A percentile compares a stretch with the other conserved stretches of the same genome.
Evolutionary conservation across 1,139 yeast genomes (phyloP).

Genomic region (Geotrichum restrictum): DNA sequence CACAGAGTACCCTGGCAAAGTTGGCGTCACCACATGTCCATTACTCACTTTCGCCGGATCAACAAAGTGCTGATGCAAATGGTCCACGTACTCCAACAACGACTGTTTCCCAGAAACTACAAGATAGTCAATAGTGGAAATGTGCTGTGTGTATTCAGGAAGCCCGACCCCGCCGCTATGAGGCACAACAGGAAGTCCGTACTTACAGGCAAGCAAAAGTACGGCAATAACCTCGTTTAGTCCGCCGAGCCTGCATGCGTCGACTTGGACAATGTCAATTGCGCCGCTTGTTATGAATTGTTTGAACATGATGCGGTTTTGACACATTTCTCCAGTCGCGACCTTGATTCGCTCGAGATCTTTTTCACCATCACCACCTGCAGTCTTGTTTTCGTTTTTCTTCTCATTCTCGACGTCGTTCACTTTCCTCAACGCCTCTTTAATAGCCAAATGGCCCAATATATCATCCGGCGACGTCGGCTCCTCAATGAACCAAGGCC

Average conservation of each 20-base stretch:
- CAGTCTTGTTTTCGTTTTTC: too few relatives aligned
- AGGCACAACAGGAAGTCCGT: conserved; percentile 41
- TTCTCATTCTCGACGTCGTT: too few relatives aligned
- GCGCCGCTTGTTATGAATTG: conserved; percentile 41
- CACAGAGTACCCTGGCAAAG: too few relatives aligned
- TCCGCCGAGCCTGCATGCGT: conserved; percentile 43
- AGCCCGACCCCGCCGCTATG: conserved; percentile 45
- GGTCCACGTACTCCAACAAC: conserved; percentile 38
- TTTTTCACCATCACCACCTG: conserved; percentile 39
- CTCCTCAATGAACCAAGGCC: conserved; percentile 44
- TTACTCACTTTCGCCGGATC: too few relatives aligned
- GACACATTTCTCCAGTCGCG: conserved; percentile 46
- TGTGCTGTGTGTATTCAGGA: conserved; percentile 43
- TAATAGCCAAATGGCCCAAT: conserved; percentile 40
- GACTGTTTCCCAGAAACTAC: conserved; percentile 39
- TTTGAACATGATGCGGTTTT: conserved; percentile 43
- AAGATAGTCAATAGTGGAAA: conserved; percentile 42
- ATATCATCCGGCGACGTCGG: conserved; percentile 45
- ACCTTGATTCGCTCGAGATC: too few relatives aligned
- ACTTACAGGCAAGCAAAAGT: conserved; percentile 41
- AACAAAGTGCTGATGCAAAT: too few relatives aligned
- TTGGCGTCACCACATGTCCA: too few relatives aligned
- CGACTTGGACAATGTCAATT: conserved; percentile 42
- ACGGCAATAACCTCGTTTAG: conserved; percentile 43
- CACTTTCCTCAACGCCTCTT: conserved; percentile 40